These are phyloP conservation scores for Cucurbitaria berberidis DNA, from an alignment of 2,329 filamentous ascomycete genomes.

Conservation along the genomic window DNA sequence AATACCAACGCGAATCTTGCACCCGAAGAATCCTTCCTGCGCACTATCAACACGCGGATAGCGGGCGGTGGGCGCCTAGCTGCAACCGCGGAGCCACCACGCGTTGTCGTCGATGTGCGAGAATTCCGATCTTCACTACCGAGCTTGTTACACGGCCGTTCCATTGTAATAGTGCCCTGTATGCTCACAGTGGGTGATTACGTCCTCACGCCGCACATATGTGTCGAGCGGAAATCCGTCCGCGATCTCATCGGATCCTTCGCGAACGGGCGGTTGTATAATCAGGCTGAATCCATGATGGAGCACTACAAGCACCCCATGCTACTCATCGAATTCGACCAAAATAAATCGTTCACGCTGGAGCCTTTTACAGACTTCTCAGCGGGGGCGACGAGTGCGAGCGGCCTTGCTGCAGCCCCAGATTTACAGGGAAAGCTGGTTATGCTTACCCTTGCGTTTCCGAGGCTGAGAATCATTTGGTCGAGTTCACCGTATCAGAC, in stretches of 20 bases:
- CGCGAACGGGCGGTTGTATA: slow-evolving; percentile 88
- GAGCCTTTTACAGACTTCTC: slow-evolving; percentile 61
- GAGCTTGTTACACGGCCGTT: slow-evolving; percentile 86
- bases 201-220: slow-evolving; percentile 87
- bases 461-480: slow-evolving; percentile 90
- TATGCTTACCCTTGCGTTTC: slow-evolving; percentile 89
- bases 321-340: slow-evolving; percentile 96
- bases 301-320: slow-evolving; percentile 88
- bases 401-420: slow-evolving; percentile 61
- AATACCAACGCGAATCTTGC: slow-evolving; percentile 71
- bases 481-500: slow-evolving; percentile 92
- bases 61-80: slow-evolving; percentile 85
- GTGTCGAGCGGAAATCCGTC: slow-evolving; percentile 92
- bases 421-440: slow-evolving; percentile 93
- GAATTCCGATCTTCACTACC: slow-evolving; percentile 94
- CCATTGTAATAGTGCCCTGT: slow-evolving; percentile 88
- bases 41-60: slow-evolving; percentile 95
- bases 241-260: slow-evolving; percentile 91
- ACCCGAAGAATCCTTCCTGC: slow-evolving; percentile 87
- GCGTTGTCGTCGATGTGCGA: slow-evolving; percentile 92
- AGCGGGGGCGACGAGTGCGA: slow-evolving; percentile 56
- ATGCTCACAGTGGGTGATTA: slow-evolving; percentile 98
- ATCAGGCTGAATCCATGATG: slow-evolving; percentile 92
- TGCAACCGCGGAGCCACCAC: slow-evolving; percentile 84
- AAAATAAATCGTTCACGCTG: slow-evolving; percentile 95